Base-by-base conservation (phyloP, 2,329 filamentous ascomycete genomes). In the Dactylellina leptospora region DNA sequence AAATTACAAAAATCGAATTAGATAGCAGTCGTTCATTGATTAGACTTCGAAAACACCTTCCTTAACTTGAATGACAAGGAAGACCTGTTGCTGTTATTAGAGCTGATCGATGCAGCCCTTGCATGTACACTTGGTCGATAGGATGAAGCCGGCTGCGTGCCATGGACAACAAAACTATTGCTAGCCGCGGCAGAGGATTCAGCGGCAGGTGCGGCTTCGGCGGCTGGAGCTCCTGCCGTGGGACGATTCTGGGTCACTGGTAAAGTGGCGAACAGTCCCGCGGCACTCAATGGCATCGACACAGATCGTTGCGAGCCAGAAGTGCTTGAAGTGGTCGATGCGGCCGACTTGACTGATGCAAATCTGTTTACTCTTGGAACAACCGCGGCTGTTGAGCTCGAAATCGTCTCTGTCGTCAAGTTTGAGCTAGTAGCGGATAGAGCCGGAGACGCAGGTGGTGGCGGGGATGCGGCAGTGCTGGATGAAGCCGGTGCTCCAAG, bases 11-110 rank as follows among this genome's bases (percentile, higher is more conserved):
- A n/a, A n/a, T n/a, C n/a, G n/a, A n/a, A n/a, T n/a, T n/a, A n/a
- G n/a, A n/a, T n/a, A n/a, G n/a, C n/a, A n/a, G n/a, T n/a, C n/a
- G n/a, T n/a, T n/a, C n/a, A n/a, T n/a, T n/a, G n/a, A n/a, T n/a
- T n/a, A n/a, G 33, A 30, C 51, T 54, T 62, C 25, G 40, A 54
- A 25, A 71, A 63, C 11, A 63, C 66, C 22, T 47, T 63, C 53
- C 50, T 71, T 53, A 71, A 40, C 36, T 58, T 71, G 11, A 63
- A 62, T 27, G 66, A 71, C 20, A 63, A 20, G 8, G 66, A 71
- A 16, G 66, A 71, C 36, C 51, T 36, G 13, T 53, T 62, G 27
- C 64, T 71, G 6, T 50, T 25, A 28, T 36, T 71, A 18, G 66
- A 71, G 18, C 59, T 33, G 22, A 71, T 63, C 20, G 66, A 71